Percentiles rank a stretch among this genome's conserved stretches.
Conservation (phyloP, 257 asterid species). For the Solanum lycopersicoides region DNA sequence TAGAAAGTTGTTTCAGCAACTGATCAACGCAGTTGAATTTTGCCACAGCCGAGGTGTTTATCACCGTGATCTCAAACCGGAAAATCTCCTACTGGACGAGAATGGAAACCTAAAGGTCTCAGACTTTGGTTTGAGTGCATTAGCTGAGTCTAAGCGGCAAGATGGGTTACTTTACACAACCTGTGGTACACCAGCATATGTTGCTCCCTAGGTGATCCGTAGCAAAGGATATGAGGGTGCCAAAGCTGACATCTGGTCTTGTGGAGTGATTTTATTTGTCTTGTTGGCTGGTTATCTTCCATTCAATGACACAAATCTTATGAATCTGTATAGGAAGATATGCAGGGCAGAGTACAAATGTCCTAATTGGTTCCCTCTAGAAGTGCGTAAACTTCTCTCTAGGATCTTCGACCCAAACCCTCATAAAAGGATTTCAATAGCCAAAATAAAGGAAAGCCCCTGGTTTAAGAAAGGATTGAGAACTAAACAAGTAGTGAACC, state of each 20-base stretch:
- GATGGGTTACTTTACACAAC: conserved; percentile 83
- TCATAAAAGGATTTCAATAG: conserved; percentile 38
- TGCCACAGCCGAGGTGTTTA: conserved; percentile 65
- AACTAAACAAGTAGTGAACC: conserved; percentile 1
- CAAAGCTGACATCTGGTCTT: conserved; percentile 76
- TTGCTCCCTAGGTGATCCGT: conserved; percentile 66
- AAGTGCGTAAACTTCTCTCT: conserved; percentile 36
- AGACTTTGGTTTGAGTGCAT: conserved; percentile 75
- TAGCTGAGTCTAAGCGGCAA: conserved; percentile 33
- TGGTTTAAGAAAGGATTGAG: conserved; percentile 56
- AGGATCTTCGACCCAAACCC: conserved; percentile 75
- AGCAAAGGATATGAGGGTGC: conserved; percentile 61
- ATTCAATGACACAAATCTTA: conserved; percentile 44
- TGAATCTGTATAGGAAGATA: conserved; percentile 61
- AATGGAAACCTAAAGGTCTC: conserved; percentile 54
- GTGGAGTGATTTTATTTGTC: conserved; percentile 67
- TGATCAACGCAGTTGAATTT: conserved; percentile 46
- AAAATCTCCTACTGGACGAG: conserved; percentile 65
- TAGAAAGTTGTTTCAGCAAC: conserved; percentile 53
- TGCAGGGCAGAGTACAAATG: conserved; percentile 36
- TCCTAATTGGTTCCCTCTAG: conserved; percentile 58
- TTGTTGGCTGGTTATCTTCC: conserved; percentile 67
- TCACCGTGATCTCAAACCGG: conserved; percentile 76
- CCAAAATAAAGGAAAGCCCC: conserved; percentile 43
- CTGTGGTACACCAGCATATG: conserved; percentile 79